Evolutionary conservation across 2,329 filamentous ascomycete genomes (phyloP).

Genomic region (Fusarium sp.): DNA sequence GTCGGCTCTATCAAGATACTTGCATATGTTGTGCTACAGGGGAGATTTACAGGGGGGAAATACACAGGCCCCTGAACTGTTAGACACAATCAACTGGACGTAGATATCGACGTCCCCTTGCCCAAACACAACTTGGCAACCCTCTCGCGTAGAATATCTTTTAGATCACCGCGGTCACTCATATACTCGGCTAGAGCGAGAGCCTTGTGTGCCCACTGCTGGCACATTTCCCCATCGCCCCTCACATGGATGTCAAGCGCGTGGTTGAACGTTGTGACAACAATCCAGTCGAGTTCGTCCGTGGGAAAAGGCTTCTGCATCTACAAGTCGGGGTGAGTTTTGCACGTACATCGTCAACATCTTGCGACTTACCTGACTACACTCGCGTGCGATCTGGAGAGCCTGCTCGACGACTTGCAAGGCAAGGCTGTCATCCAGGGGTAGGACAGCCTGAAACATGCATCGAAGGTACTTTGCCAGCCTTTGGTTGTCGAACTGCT

Average conservation of each 20-base stretch:
- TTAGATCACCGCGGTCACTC: conserved; percentile 64
- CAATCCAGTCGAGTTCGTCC: conserved; percentile 82
- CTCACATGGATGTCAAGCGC: conserved; percentile 73
- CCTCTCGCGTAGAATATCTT: conserved; percentile 57
- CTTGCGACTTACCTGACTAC: conserved; percentile 55
- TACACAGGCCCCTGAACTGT: neutral
- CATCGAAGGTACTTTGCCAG: conserved; percentile 84
- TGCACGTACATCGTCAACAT: neutral
- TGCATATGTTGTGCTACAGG: neutral
- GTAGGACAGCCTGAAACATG: conserved; percentile 76
- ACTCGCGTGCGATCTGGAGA: conserved; percentile 62
- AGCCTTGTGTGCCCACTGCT: conserved; percentile 72
- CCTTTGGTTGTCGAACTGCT: conserved; percentile 66
- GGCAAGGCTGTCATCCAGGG: conserved; percentile 66
- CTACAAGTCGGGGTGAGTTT: conserved; percentile 40
- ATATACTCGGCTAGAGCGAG: conserved; percentile 70
- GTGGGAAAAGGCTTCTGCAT: conserved; percentile 67
- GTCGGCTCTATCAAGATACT: neutral
- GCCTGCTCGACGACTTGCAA: conserved; percentile 75
- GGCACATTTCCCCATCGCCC: conserved; percentile 66
- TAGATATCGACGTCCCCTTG: neutral
- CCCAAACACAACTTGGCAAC: conserved; percentile 54
- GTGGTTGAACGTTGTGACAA: conserved; percentile 75
- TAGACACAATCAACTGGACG: neutral
- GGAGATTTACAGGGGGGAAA: neutral